Conservation (phyloP, 768 basidiomycete species). For the Phylloporus scabripes region DNA sequence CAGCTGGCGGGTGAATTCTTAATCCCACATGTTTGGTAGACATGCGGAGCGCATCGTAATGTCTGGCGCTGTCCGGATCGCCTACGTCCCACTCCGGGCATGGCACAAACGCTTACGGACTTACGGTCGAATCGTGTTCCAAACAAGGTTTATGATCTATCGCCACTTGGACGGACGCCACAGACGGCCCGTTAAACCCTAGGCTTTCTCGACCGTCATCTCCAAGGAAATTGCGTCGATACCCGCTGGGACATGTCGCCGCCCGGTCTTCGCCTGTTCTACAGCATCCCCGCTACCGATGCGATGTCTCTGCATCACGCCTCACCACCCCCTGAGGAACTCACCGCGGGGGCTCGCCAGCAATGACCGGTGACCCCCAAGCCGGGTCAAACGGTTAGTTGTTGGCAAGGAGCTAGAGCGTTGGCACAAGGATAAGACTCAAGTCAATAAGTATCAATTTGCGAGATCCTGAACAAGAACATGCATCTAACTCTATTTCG, state of each 20-base stretch:
- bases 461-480: not conserved
- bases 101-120: not conserved
- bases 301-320: not conserved
- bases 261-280: not conserved
- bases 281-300: not conserved
- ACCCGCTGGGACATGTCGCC: not conserved
- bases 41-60: not conserved
- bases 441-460: not conserved
- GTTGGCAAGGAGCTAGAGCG: not conserved
- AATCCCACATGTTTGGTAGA: not conserved
- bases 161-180: not conserved
- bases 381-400: no score
- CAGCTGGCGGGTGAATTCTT: not conserved
- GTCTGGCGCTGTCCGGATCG: not conserved
- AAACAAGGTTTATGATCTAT: not conserved
- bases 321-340: not conserved
- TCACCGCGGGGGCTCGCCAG: no score
- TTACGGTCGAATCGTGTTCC: not conserved
- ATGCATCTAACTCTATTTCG: conserved; percentile 3
- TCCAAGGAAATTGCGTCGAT: not conserved
- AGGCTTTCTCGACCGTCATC: not conserved
- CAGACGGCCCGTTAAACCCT: not conserved
- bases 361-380: not conserved
- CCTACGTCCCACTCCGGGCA: not conserved
- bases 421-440: not conserved